phyloP scores from a whole-genome alignment of 768 basidiomycete genomes.

The Pleurotus pulmonarius region DNA sequence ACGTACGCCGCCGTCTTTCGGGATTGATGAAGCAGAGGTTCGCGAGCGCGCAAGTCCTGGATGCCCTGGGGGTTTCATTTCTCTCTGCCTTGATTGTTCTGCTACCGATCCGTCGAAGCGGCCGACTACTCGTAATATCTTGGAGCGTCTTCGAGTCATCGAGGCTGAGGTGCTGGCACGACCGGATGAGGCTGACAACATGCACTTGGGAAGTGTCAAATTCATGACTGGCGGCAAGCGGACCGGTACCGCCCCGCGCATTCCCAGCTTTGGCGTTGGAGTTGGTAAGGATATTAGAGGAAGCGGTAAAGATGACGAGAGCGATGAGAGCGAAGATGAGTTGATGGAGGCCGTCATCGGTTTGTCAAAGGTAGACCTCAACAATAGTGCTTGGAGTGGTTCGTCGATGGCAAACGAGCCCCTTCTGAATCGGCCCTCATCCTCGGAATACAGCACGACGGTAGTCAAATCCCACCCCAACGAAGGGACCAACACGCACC shows the following conservation, averaged over 20 bases:
- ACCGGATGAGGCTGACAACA: constrained; percentile 59
- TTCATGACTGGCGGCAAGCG: constrained; percentile 72
- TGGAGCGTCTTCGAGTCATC: constrained; percentile 74
- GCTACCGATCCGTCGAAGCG: constrained; percentile 58
- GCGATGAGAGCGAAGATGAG: constrained; percentile 60
- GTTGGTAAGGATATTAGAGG: constrained; percentile 57
- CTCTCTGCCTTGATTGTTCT: constrained; percentile 78
- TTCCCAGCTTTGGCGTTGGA: constrained; percentile 82
- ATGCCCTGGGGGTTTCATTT: constrained; percentile 76
- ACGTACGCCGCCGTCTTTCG: constrained; percentile 75
- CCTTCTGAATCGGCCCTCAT: constrained; percentile 37
- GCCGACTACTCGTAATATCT: constrained; percentile 74
- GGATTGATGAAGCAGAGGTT: constrained; percentile 74
- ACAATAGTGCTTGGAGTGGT: constrained; percentile 39
- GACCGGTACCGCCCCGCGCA: constrained; percentile 59
- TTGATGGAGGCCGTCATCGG: constrained; percentile 56
- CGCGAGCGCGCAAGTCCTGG: constrained; percentile 59
- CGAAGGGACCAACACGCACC: constrained; percentile 30
- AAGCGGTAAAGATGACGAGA: constrained; percentile 45
- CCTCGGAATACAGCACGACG: constrained; percentile 67
- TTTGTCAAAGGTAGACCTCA: constrained; percentile 48
- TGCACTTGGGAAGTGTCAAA: constrained; percentile 82
- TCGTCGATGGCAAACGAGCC: constrained; percentile 44
- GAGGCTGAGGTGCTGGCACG: constrained; percentile 79
- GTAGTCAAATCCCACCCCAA: constrained; percentile 52